Evolutionary conservation across 805 yeast genomes (phyloP).

Genomic region (Candida adriatica): DNA sequence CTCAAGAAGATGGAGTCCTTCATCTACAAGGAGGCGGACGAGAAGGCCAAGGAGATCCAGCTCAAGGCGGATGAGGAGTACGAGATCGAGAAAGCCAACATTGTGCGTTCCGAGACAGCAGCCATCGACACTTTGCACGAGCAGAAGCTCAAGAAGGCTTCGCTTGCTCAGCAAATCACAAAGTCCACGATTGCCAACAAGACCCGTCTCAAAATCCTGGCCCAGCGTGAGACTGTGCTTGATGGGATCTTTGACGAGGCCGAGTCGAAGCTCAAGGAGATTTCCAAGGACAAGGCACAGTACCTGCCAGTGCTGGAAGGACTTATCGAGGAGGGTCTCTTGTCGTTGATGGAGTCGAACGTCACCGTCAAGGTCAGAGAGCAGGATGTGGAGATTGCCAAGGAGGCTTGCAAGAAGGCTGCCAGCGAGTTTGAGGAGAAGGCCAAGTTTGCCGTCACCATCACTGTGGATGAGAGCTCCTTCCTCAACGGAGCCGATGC

Average conservation of each 20-base stretch:
- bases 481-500: constrained; percentile 58
- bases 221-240: constrained; percentile 78
- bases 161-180: constrained; percentile 89
- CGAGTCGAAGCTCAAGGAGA: constrained; percentile 48
- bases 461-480: constrained; percentile 48
- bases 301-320: constrained; percentile 70
- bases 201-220: constrained; percentile 83
- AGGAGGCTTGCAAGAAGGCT: constrained; percentile 54
- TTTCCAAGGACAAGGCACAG: constrained; percentile 46
- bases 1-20: constrained; percentile 97
- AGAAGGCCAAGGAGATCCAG: constrained; percentile 92
- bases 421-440: constrained; percentile 55
- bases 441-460: constrained; percentile 49
- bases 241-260: constrained; percentile 70
- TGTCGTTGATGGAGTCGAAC: constrained; percentile 64
- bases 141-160: constrained; percentile 81
- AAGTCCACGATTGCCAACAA: constrained; percentile 94
- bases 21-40: constrained; percentile 98
- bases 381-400: constrained; percentile 52
- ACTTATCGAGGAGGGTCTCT: constrained; percentile 71
- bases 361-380: constrained; percentile 64
- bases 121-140: constrained; percentile 78
- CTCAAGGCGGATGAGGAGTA: constrained; percentile 98
- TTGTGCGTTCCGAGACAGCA: constrained; percentile 88
- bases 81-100: constrained; percentile 93